A percentile compares a stretch with the other conserved stretches of the same genome.
Evolutionary conservation across 352 stramenopile species (phyloP).

Genomic region (Globisporangium viniferum): DNA sequence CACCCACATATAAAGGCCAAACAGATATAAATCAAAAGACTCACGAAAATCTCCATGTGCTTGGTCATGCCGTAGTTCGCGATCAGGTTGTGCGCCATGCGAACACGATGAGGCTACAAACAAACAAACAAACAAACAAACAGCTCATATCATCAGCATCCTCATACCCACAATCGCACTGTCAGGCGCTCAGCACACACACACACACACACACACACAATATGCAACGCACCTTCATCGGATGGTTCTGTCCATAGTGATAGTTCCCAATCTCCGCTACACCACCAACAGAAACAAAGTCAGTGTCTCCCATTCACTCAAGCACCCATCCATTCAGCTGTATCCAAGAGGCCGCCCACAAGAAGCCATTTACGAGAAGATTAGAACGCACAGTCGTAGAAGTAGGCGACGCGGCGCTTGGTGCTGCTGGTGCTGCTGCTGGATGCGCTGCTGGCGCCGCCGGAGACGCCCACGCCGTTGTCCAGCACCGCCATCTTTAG

Average conservation of each 20-base stretch:
- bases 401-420: constrained; percentile 87
- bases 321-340: background rate
- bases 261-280: constrained; percentile 98
- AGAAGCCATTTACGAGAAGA: background rate
- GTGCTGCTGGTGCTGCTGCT: constrained; percentile 26
- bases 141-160: background rate
- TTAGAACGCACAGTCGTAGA: constrained; percentile 74
- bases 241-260: constrained; percentile 95
- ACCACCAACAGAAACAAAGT: background rate
- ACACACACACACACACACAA: background rate
- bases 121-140: background rate
- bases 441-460: constrained; percentile 16
- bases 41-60: constrained; percentile 98
- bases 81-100: constrained; percentile 99
- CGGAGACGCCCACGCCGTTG: constrained; percentile 6
- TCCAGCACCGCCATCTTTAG: constrained; percentile 18
- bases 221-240: constrained; percentile 68
- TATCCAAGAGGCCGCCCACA: background rate
- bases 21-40: constrained; percentile 20
- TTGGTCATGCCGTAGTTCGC: constrained; percentile 99
- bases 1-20: background rate
- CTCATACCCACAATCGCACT: background rate
- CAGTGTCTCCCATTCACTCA: background rate
- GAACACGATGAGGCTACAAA: constrained; percentile 94
- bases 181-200: background rate